A percentile compares a stretch with the other conserved stretches of the same genome.
phyloP scores from a whole-genome alignment of 208 protist species.

The Vickermania ingenoplastis region DNA sequence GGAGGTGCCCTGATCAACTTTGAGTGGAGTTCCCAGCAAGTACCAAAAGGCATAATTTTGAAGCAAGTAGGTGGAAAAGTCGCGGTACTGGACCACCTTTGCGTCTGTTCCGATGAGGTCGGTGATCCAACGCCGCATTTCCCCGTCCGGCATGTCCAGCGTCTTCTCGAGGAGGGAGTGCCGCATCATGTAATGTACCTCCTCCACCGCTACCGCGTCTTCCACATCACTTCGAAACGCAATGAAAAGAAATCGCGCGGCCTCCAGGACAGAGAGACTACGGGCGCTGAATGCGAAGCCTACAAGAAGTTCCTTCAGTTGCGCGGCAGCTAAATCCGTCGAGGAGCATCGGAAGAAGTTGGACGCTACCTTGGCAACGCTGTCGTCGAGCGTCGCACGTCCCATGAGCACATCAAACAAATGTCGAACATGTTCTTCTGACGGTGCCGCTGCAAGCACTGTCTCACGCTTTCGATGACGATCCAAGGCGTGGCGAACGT shows the following conservation, averaged over 20 bases:
- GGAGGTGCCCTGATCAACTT: slow-evolving; percentile 15
- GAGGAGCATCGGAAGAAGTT: slow-evolving; percentile 33
- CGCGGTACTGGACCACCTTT: slow-evolving; percentile 39
- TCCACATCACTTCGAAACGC: slow-evolving; percentile 69
- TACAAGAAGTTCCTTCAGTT: slow-evolving; percentile 64
- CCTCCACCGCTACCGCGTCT: slow-evolving; percentile 54
- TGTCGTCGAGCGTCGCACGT: slow-evolving; percentile 22
- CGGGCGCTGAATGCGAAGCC: slow-evolving; percentile 55
- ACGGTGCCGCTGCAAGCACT: slow-evolving; percentile 51
- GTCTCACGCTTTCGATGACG: slow-evolving; percentile 45
- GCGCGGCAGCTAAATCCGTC: slow-evolving; percentile 22
- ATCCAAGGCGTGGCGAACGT: slow-evolving; percentile 45
- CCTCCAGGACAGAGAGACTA: slow-evolving; percentile 36
- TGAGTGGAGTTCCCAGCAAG: slow-evolving; percentile 55
- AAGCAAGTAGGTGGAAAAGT: slow-evolving; percentile 57
- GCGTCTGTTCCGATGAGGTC: slow-evolving; percentile 51
- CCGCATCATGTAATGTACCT: slow-evolving; percentile 66
- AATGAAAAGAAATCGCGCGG: slow-evolving; percentile 77
- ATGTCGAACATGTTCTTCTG: slow-evolving; percentile 70
- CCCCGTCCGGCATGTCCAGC: slow-evolving; percentile 57
- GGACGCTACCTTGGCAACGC: slow-evolving; percentile 24
- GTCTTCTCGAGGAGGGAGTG: slow-evolving; percentile 64
- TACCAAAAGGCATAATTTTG: slow-evolving; percentile 78
- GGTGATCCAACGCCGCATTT: slow-evolving; percentile 46
- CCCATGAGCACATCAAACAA: slow-evolving; percentile 76